These are phyloP conservation scores for Albophoma yamanashiensis DNA, from an alignment of 2,329 filamentous ascomycete genomes.

Conservation along the genomic window DNA sequence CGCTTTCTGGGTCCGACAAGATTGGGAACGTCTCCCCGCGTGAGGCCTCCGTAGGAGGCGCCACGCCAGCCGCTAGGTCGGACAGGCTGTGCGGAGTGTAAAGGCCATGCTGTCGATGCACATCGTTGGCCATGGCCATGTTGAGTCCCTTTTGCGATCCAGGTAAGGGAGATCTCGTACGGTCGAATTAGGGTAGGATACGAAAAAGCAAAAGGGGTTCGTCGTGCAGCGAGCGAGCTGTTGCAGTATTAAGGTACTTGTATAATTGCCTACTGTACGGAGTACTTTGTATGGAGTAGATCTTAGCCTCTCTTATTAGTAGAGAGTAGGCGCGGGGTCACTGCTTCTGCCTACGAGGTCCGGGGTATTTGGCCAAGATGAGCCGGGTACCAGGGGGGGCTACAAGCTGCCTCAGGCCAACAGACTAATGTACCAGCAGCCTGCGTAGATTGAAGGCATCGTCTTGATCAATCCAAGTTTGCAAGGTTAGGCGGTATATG, in stretches of 20 bases:
- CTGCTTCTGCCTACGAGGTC: no score
- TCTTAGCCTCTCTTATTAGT: no score
- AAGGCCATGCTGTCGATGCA: background rate
- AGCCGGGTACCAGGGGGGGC: no score
- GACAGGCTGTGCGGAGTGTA: slow-evolving; percentile 1
- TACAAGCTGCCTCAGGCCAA: no score
- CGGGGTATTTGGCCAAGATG: no score
- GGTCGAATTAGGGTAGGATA: background rate
- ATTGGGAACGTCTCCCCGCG: slow-evolving; percentile 1
- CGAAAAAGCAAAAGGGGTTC: background rate
- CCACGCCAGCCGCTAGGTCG: background rate
- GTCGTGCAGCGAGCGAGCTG: background rate
- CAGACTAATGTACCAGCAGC: no score
- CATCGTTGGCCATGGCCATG: background rate
- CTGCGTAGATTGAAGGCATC: no score
- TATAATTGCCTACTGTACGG: no score
- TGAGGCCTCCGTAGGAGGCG: background rate
- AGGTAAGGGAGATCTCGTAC: background rate
- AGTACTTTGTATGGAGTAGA: no score
- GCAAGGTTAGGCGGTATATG: no score
- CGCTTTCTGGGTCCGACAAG: background rate
- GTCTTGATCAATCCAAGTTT: no score
- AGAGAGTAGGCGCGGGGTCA: no score
- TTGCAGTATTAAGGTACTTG: background rate
- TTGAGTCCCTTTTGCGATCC: background rate